Evolutionary conservation across 1,284 basidiomycete genomes (phyloP).

Genomic region (Ustilago sp.): DNA sequence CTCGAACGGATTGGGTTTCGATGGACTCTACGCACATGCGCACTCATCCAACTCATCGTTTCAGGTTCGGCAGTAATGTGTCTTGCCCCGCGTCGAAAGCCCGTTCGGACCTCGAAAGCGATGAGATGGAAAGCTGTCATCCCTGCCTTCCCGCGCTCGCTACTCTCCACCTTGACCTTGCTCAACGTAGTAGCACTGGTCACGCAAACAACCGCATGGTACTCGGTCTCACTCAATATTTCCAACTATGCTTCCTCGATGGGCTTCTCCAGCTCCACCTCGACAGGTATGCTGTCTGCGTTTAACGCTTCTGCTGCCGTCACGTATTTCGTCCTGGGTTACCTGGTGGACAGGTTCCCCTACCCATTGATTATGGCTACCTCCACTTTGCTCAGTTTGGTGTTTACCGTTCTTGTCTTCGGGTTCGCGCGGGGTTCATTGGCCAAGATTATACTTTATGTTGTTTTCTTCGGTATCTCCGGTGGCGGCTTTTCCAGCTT

Average conservation of each 20-base stretch:
- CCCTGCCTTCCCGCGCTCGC: constrained; percentile 35
- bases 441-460: constrained; percentile 53
- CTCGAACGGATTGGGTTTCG: constrained; percentile 50
- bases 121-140: constrained; percentile 29
- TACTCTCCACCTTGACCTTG: constrained; percentile 21
- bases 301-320: constrained; percentile 59
- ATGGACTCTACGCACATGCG: constrained; percentile 54
- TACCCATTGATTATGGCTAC: constrained; percentile 54
- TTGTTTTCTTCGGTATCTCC: constrained; percentile 53
- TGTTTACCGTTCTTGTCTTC: constrained; percentile 51
- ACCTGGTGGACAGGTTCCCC: constrained; percentile 49
- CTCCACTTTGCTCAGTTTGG: constrained; percentile 37
- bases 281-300: constrained; percentile 55
- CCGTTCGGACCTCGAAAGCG: neutral
- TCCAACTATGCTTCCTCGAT: constrained; percentile 50
- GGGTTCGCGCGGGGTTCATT: constrained; percentile 56
- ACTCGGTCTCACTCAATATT: constrained; percentile 59
- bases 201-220: constrained; percentile 51
- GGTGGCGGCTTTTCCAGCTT: constrained; percentile 43
- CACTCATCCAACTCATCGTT: constrained; percentile 44
- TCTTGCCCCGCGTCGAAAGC: constrained; percentile 22
- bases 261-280: constrained; percentile 43
- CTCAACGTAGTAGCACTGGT: constrained; percentile 34
- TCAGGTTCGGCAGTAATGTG: constrained; percentile 32
- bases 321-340: constrained; percentile 52